Conservation (phyloP, 192 early-diverging fungal genomes). For the Phlyctochytrium planicorne region DNA sequence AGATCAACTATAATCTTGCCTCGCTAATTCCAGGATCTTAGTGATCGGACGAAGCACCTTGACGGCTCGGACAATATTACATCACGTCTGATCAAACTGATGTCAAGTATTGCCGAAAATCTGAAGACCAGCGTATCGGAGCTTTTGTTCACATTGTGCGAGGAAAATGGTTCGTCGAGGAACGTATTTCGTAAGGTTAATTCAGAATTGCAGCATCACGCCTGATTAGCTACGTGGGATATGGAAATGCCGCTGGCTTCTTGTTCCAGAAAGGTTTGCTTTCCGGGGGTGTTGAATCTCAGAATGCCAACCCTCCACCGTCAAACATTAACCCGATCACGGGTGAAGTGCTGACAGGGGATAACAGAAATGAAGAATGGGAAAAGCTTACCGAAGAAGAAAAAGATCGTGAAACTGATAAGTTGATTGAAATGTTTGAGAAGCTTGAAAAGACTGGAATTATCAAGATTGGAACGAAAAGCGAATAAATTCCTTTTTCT, state of each 20-base stretch:
- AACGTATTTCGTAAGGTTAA: not conserved
- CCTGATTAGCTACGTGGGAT: conserved; percentile 77
- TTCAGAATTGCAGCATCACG: conserved; percentile 42
- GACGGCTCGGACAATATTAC: conserved; percentile 62
- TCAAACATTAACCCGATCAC: conserved; percentile 83
- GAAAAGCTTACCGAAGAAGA: conserved; percentile 94
- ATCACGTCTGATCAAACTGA: conserved; percentile 63
- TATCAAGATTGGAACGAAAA: conserved; percentile 62
- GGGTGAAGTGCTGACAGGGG: conserved; percentile 56
- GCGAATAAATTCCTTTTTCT: conserved; percentile 21
- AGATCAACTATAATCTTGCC: too few species aligned
- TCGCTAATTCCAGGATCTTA: too few species aligned
- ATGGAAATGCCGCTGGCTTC: conserved; percentile 92
- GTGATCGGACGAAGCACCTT: conserved; percentile 69
- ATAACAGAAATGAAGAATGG: conserved; percentile 50
- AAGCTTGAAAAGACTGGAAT: conserved; percentile 88
- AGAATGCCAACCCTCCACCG: conserved; percentile 13
- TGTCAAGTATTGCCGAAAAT: conserved; percentile 67
- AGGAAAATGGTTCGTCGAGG: conserved; percentile 72
- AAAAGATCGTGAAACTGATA: conserved; percentile 91
- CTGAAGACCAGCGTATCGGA: conserved; percentile 61
- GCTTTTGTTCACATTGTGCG: conserved; percentile 65
- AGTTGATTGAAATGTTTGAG: conserved; percentile 92
- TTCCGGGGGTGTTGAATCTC: conserved; percentile 46
- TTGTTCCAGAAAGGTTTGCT: conserved; percentile 71